Evolutionary conservation across 805 yeast species (phyloP).

Genomic region (Saccharomycopsis babjevae): DNA sequence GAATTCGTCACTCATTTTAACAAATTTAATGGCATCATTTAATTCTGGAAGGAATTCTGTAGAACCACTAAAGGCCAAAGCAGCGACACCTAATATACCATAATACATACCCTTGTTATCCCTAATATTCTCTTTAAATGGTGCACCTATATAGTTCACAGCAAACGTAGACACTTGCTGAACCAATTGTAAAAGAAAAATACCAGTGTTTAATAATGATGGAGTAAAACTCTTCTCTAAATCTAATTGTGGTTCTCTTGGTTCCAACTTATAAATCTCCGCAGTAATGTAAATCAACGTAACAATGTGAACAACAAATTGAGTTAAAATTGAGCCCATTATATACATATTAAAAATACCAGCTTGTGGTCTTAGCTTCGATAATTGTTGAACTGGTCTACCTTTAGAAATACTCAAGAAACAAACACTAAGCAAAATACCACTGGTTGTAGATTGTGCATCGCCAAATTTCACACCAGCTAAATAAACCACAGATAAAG

Average conservation of each 20-base stretch:
- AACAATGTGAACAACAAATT: conserved; percentile 84
- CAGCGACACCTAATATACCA: conserved; percentile 86
- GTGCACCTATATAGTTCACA: conserved; percentile 94
- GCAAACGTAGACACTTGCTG: conserved; percentile 98
- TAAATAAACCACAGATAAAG: conserved; percentile 82
- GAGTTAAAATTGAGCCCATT: conserved; percentile 96
- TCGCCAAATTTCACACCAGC: conserved; percentile 99
- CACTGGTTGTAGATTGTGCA: conserved; percentile 96
- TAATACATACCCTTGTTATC: conserved; percentile 96
- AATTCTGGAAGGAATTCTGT: conserved; percentile 93
- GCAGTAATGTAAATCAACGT: conserved; percentile 74
- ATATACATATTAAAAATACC: conserved; percentile 92
- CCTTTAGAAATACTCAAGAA: conserved; percentile 94
- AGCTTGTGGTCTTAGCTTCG: conserved; percentile 93
- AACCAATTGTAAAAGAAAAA: conserved; percentile 85
- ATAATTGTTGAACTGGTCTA: conserved; percentile 76
- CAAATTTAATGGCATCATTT: conserved; percentile 86
- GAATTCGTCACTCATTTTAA: conserved; percentile 68
- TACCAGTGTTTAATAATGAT: conserved; percentile 89
- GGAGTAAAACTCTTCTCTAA: conserved; percentile 83
- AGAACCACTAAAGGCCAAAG: conserved; percentile 79
- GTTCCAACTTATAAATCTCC: conserved; percentile 81
- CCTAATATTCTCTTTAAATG: conserved; percentile 82
- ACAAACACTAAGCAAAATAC: conserved; percentile 83
- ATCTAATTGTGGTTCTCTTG: conserved; percentile 84